Conservation (phyloP, 768 basidiomycete genomes). For the Kwoniella shandongensis region DNA sequence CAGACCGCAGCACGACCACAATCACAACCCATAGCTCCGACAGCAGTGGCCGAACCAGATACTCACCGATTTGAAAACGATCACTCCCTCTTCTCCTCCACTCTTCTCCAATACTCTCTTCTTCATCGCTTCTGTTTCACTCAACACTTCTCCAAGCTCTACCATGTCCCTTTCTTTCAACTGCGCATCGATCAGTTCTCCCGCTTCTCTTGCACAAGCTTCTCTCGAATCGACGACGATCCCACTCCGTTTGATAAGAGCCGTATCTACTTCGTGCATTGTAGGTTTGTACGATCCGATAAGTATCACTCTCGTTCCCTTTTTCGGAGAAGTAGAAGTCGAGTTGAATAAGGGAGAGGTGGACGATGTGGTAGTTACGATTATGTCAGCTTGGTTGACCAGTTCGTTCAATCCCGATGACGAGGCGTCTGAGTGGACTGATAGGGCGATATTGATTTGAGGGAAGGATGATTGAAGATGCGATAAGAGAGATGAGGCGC, state of each 20-base stretch:
- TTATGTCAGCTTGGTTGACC: constrained; percentile 63
- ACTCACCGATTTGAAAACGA: constrained; percentile 79
- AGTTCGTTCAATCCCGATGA: constrained; percentile 11
- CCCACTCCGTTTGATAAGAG: constrained; percentile 62
- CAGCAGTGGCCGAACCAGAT: not conserved
- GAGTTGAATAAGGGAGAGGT: constrained; percentile 69
- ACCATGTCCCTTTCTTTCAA: constrained; percentile 56
- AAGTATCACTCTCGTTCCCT: constrained; percentile 69
- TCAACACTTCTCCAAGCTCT: constrained; percentile 70
- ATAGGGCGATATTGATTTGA: constrained; percentile 12
- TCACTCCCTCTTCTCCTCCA: constrained; percentile 58
- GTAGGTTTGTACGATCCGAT: constrained; percentile 77
- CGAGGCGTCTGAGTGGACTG: constrained; percentile 6
- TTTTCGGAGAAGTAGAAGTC: constrained; percentile 58
- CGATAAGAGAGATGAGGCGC: constrained; percentile 26
- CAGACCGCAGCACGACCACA: too few species aligned
- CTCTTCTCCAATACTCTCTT: constrained; percentile 30
- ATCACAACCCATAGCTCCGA: too few species aligned
- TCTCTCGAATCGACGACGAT: constrained; percentile 70
- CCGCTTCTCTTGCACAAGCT: constrained; percentile 74
- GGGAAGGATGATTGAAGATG: constrained; percentile 21
- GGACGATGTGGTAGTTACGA: constrained; percentile 74
- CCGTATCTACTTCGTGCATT: constrained; percentile 73
- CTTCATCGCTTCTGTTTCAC: constrained; percentile 3
- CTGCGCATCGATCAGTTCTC: constrained; percentile 69